Base-by-base conservation (phyloP, 2,329 filamentous ascomycete genomes). In the Stachybotrys echinatus region DNA sequence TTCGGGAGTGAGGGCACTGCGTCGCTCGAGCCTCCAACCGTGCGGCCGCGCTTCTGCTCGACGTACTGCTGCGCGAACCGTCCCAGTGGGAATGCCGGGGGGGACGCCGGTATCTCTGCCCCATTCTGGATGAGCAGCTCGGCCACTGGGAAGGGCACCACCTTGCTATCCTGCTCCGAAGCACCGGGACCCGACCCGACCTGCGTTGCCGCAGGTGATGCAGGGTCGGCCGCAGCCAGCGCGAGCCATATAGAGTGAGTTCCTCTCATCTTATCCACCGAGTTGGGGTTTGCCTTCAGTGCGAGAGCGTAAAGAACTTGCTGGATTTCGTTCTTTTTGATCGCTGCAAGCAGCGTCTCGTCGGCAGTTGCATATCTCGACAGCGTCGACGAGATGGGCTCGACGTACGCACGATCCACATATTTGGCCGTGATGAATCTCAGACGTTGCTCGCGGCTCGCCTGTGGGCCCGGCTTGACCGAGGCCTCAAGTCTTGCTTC, bases 351-450 rank as follows among this genome's bases (percentile, higher is more conserved):
- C 6, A 99, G 78, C 0, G 89, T 92, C 61, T 99, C 94, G 53
- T 97, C 91, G 1, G 92, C 75, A 0, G 86, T 89, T 2, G 78
- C 76, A 65, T 89, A 94, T 27, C 87, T 81, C 3, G 89, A 92
- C 42, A 91, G 72, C 0, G 86, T 87, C 4, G 86, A 67, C 3
- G 89, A 89, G 22, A 90, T 85, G 1, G 87, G 84, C 59, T 92
- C 85, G 4, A 99, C 86, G 60, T 82, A 97, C 4, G 83, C 81
- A 52, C 85, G 80, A 31, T 97, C 90, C 46, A 89, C 88, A 64
- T 99, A 99, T 68, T 99, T 99, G 49, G 87, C 80, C 1, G 90
- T 97, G 67, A 99, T 97, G 67, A 96, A 99, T 58, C 81, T 87
- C n/a, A 97, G 75, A 20, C 94, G 83, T 66, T 96, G 89, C 66